Base-by-base conservation (phyloP, 495 filamentous ascomycete genomes). In the Xylaria nigripes region DNA sequence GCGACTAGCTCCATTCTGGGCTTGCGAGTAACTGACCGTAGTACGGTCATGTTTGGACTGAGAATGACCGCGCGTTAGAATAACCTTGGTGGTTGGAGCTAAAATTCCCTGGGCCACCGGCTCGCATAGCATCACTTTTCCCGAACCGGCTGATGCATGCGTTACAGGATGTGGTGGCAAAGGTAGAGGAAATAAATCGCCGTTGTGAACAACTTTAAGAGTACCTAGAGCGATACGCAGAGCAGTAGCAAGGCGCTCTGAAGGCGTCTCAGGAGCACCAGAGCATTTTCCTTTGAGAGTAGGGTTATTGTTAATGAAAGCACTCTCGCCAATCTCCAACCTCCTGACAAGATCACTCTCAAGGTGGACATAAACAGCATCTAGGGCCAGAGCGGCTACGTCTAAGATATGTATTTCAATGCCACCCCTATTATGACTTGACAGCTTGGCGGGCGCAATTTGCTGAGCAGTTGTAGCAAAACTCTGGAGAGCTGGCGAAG, bases 151-250 rank as follows among this genome's bases (percentile, higher is more conserved):
- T 6, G 85, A 82, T 13, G 85, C 86, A 71, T 90, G 90, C 32
- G 87, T 96, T 57, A 93, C 89, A 9, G 89, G 87, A 70, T 96
- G 89, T n/a, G 87, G 79, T 16, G 87, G 85, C 18, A 95, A 70
- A 5, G 87, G 88, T 36, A 98, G 73, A 1, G 87, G 86, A 53
- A 98, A 80, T 40, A 90, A 69, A 63, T 97, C 93, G 1, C 88
- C 89, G 13, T 82, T 76, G 64, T 94, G 93, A 12, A 95, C 80
- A 15, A 98, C 76, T 40, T 82, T 82, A 23, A 89, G 75, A 8
- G 78, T 75, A 15, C 76, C 72, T 40, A 96, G 68, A 2, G 90
- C 86, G 48, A 85, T 80, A 18, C 88, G 81, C 24, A 96, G 78
- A n/a, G 89, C 88, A 49, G 84, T 76, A 21, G 82, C 87, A 60